phyloP scores from a whole-genome alignment of 163 green algal species.

The Scenedesmus sp. region DNA sequence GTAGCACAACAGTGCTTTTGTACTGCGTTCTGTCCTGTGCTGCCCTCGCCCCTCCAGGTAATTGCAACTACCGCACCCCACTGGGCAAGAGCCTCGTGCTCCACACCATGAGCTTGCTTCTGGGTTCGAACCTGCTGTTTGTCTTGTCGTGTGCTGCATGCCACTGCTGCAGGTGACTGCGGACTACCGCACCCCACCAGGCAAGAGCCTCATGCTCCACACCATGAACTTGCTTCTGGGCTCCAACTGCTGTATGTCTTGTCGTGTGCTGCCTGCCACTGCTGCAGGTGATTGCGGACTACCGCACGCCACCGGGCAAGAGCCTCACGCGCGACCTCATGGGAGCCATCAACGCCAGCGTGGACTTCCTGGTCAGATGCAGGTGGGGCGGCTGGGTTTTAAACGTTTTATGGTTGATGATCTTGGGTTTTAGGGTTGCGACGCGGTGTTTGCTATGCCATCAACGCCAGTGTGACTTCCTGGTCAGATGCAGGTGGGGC shows the following conservation, averaged over 20 bases:
- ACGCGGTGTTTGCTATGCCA: too few species aligned
- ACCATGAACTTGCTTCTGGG: conserved; percentile 60
- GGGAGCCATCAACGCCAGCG: conserved; percentile 80
- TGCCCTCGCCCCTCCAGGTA: neutral
- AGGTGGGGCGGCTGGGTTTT: neutral
- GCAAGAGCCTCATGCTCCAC: conserved; percentile 85
- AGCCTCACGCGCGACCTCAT: conserved; percentile 88
- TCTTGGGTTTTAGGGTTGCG: neutral
- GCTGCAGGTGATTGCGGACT: conserved; percentile 79
- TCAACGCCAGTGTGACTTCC: too few species aligned
- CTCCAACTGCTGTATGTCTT: too few species aligned
- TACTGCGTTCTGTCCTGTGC: neutral
- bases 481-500: too few species aligned
- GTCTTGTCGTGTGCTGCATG: neutral
- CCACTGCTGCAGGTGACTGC: neutral
- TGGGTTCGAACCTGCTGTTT: too few species aligned
- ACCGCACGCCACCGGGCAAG: conserved; percentile 79
- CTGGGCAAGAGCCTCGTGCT: too few species aligned
- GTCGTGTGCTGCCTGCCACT: neutral
- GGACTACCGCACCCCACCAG: conserved; percentile 58
- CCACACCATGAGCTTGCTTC: too few species aligned
- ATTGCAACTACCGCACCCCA: neutral
- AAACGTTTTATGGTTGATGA: neutral
- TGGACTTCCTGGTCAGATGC: conserved; percentile 93
- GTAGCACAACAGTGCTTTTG: too few species aligned